These are phyloP conservation scores for Pseudocercospora eumusae DNA, from an alignment of 2,329 filamentous ascomycete species.

Conservation along the genomic window DNA sequence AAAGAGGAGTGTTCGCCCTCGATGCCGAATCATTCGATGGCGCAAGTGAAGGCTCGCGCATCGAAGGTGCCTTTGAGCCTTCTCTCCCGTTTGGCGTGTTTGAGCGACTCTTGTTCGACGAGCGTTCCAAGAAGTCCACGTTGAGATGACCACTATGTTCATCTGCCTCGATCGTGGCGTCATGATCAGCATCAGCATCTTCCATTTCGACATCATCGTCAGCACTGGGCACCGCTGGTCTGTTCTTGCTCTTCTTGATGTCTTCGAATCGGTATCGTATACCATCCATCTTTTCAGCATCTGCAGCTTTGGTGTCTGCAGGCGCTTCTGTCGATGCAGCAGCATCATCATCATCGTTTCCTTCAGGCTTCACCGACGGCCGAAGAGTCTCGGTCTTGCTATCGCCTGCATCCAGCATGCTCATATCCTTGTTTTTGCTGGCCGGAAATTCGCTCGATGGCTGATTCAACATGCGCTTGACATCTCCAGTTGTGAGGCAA, in stretches of 20 bases:
- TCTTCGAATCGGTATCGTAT: conserved; percentile 38
- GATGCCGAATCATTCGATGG: conserved; percentile 1
- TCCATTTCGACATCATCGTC: conserved; percentile 38
- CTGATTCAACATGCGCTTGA: conserved; percentile 56
- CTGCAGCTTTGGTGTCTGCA: conserved; percentile 11
- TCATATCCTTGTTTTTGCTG: conserved; percentile 20
- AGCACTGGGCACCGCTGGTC: neutral
- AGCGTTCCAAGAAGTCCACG: conserved; percentile 4
- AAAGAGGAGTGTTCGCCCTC: conserved; percentile 6
- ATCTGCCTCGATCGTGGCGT: conserved; percentile 4
- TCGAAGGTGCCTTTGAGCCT: neutral
- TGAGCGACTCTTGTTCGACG: neutral
- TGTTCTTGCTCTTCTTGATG: conserved; percentile 29
- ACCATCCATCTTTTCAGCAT: conserved; percentile 45
- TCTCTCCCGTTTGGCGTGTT: neutral
- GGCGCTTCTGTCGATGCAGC: neutral
- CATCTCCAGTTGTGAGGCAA: conserved; percentile 71
- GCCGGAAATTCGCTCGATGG: conserved; percentile 50
- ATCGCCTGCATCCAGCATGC: conserved; percentile 31
- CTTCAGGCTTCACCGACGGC: neutral
- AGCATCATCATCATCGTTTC: neutral
- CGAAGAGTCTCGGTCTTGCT: neutral
- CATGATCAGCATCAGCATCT: conserved; percentile 34
- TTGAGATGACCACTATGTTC: conserved; percentile 7
- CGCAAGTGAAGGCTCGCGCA: conserved; percentile 5